Percentiles rank a stretch among this genome's conserved stretches.
phyloP scores from a whole-genome alignment of 495 filamentous ascomycete species.

The Neurospora discreta region DNA sequence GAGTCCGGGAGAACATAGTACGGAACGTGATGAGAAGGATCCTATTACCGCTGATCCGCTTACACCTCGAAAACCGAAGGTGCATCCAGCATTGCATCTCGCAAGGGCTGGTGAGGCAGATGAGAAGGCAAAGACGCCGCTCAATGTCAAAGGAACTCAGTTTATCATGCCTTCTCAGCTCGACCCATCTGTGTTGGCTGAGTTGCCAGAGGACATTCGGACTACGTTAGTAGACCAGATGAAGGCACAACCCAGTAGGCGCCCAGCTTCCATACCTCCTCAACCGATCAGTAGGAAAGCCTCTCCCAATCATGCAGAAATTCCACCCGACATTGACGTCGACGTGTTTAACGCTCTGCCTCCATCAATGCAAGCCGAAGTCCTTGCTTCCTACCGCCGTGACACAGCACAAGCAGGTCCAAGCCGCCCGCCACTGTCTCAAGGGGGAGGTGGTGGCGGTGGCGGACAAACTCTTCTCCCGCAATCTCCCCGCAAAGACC shows the following conservation, averaged over 20 bases:
- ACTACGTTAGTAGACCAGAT: constrained; percentile 48
- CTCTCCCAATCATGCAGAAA: constrained; percentile 2
- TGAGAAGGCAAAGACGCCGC: constrained; percentile 45
- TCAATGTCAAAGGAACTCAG: constrained; percentile 76
- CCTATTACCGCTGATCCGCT: constrained; percentile 32
- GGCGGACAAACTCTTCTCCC: constrained; percentile 34
- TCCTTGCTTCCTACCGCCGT: constrained; percentile 54
- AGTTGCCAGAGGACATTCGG: constrained; percentile 70
- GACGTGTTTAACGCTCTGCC: constrained; percentile 69
- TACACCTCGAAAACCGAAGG: constrained; percentile 58
- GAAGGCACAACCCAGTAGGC: constrained; percentile 8
- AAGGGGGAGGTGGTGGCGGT: constrained; percentile 1
- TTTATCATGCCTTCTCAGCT: constrained; percentile 76
- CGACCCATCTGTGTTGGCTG: constrained; percentile 62
- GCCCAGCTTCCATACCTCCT: constrained; percentile 3
- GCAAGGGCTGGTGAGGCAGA: constrained; percentile 45
- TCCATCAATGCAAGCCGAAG: constrained; percentile 70
- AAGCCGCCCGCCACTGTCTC: constrained; percentile 11
- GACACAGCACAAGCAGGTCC: background rate
- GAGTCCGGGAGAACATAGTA: constrained; percentile 7
- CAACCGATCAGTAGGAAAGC: background rate
- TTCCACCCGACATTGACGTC: constrained; percentile 51
- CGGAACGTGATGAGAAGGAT: constrained; percentile 28
- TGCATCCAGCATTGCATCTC: constrained; percentile 44
- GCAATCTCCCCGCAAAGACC: constrained; percentile 48